These are phyloP conservation scores for Paracorniculantispora psalliotae DNA, from an alignment of 2,329 filamentous ascomycete genomes.

Conservation along the genomic window DNA sequence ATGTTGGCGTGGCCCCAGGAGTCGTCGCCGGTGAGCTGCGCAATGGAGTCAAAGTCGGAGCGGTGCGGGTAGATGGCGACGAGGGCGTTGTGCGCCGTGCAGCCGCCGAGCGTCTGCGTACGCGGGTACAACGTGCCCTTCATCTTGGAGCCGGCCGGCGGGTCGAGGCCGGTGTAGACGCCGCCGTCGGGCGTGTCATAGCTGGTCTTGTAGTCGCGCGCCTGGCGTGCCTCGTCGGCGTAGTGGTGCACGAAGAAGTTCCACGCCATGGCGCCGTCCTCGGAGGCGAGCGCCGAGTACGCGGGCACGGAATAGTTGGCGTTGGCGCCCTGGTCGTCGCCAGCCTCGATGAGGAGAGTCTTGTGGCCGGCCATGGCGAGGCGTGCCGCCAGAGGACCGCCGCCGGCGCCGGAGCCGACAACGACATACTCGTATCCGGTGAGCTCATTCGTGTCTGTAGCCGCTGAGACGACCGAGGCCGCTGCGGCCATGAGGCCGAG, in stretches of 20 bases:
- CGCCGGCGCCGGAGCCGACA: constrained; percentile 56
- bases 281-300: constrained; percentile 47
- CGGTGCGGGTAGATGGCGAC: constrained; percentile 48
- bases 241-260: constrained; percentile 62
- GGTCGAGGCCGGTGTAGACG: constrained; percentile 48
- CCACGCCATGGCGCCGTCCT: constrained; percentile 54
- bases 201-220: constrained; percentile 54
- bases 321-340: constrained; percentile 48
- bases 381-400: constrained; percentile 52
- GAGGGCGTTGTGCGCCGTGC: constrained; percentile 51
- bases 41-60: constrained; percentile 50
- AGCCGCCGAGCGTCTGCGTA: constrained; percentile 52
- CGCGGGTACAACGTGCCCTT: constrained; percentile 56
- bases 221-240: constrained; percentile 45
- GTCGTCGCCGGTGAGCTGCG: constrained; percentile 47
- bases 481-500: constrained; percentile 18
- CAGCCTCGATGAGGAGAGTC: constrained; percentile 57
- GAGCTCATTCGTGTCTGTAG: constrained; percentile 21
- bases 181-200: constrained; percentile 47
- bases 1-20: constrained; percentile 54
- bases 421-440: constrained; percentile 56
- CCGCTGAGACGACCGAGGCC: constrained; percentile 16
- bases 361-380: constrained; percentile 56
- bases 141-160: constrained; percentile 45
- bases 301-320: constrained; percentile 51